phyloP scores from a whole-genome alignment of 768 basidiomycete genomes.

The Russula vinacea region DNA sequence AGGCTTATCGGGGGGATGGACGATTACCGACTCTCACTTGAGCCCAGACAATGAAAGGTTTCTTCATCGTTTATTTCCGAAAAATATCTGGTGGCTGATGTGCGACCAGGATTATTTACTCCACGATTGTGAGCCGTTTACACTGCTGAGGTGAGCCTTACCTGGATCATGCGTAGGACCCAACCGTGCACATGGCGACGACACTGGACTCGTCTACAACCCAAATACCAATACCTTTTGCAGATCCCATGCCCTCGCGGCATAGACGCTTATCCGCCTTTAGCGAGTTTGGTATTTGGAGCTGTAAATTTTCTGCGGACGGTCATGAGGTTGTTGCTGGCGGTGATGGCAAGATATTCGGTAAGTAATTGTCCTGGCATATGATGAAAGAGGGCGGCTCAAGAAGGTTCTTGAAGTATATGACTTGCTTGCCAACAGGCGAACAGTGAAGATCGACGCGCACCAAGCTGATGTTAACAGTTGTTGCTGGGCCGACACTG shows the following conservation, averaged over 20 bases:
- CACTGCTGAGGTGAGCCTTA: slow-evolving; percentile 10
- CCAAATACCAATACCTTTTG: slow-evolving; percentile 59
- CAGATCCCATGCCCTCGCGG: slow-evolving; percentile 32
- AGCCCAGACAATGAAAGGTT: slow-evolving; percentile 86
- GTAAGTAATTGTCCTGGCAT: slow-evolving; percentile 36
- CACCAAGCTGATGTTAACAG: slow-evolving; percentile 93
- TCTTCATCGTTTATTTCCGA: slow-evolving; percentile 25
- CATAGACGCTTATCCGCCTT: slow-evolving; percentile 37
- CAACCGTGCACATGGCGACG: slow-evolving; percentile 71
- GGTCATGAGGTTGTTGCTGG: slow-evolving; percentile 95
- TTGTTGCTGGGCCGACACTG: slow-evolving; percentile 92
- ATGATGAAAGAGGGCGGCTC: background rate
- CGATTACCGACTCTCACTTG: slow-evolving; percentile 91
- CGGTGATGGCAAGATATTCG: slow-evolving; percentile 77
- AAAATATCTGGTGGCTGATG: slow-evolving; percentile 14
- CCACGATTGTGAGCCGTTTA: slow-evolving; percentile 64
- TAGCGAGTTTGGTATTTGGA: slow-evolving; percentile 77
- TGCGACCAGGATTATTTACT: slow-evolving; percentile 76
- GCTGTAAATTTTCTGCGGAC: slow-evolving; percentile 93
- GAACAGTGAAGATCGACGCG: slow-evolving; percentile 82
- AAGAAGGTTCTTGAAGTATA: slow-evolving; percentile 59
- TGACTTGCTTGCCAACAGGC: slow-evolving; percentile 74
- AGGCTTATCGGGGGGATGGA: slow-evolving; percentile 80
- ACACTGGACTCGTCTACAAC: slow-evolving; percentile 58
- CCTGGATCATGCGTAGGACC: slow-evolving; percentile 46